phyloP scores from a whole-genome alignment of 306 rosid species.

The Sesbania bispinosa region DNA sequence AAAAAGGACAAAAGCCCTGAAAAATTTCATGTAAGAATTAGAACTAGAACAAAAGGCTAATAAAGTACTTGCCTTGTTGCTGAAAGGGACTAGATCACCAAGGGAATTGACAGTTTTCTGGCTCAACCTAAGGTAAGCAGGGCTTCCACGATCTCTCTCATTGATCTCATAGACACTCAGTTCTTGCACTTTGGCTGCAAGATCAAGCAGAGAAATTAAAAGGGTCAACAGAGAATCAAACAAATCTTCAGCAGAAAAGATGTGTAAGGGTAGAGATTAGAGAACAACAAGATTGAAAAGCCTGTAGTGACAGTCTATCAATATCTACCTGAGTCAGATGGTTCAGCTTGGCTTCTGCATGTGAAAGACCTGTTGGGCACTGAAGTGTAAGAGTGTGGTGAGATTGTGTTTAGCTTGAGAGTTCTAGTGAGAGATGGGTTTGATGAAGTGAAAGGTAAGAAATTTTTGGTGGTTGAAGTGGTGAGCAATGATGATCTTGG shows the following conservation, averaged over 20 bases:
- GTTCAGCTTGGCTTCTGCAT: slow-evolving; percentile 40
- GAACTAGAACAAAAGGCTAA: background rate
- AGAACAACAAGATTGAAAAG: background rate
- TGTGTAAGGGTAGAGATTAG: background rate
- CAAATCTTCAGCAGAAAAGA: background rate
- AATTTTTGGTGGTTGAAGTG: background rate
- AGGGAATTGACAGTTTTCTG: slow-evolving; percentile 58
- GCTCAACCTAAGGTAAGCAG: slow-evolving; percentile 61
- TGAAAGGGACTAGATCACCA: slow-evolving; percentile 72
- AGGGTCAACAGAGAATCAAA: slow-evolving; percentile 16
- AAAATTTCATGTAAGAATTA: background rate
- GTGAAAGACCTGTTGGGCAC: slow-evolving; percentile 32
- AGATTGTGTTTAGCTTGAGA: slow-evolving; percentile 29
- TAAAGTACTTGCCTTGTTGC: slow-evolving; percentile 65
- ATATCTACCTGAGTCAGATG: slow-evolving; percentile 29
- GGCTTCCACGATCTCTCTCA: slow-evolving; percentile 69
- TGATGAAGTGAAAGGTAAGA: slow-evolving; percentile 28
- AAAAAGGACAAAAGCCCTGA: background rate
- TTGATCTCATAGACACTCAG: slow-evolving; percentile 65
- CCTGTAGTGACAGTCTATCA: background rate
- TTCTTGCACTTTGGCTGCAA: slow-evolving; percentile 58
- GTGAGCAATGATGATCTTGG: slow-evolving; percentile 16
- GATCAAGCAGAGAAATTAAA: slow-evolving; percentile 24
- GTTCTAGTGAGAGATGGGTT: slow-evolving; percentile 6
- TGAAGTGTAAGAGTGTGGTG: slow-evolving; percentile 5